phyloP scores from a whole-genome alignment of 176 grass and related monocot genomes.

The Saccharum spontaneum region DNA sequence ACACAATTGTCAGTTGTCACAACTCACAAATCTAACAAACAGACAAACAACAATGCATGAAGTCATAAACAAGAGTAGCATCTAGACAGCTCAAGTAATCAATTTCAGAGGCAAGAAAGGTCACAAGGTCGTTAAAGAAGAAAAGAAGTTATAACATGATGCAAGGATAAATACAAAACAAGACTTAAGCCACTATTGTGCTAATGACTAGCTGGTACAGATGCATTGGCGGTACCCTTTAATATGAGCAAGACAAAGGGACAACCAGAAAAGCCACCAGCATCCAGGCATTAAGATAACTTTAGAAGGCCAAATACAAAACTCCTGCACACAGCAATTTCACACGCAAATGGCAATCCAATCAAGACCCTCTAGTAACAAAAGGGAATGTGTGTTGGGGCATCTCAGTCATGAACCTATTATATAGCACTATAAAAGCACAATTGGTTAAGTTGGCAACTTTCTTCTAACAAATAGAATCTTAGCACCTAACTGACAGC shows the following conservation, averaged over 20 bases:
- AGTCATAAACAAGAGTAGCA: not conserved
- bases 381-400: slow-evolving; percentile 6
- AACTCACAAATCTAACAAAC: not conserved
- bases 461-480: slow-evolving; percentile 43
- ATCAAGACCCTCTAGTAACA: not conserved
- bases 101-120: not conserved
- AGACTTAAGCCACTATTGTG: not conserved
- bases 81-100: not conserved
- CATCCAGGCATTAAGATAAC: slow-evolving; percentile 18
- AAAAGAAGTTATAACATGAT: not conserved
- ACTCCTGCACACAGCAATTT: not conserved
- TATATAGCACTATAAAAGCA: slow-evolving; percentile 19
- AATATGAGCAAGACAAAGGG: not conserved
- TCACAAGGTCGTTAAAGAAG: not conserved
- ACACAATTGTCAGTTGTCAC: not conserved
- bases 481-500: slow-evolving; percentile 46
- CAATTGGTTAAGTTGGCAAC: slow-evolving; percentile 31
- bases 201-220: not conserved
- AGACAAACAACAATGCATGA: not conserved
- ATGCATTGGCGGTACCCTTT: not conserved
- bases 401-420: slow-evolving; percentile 19
- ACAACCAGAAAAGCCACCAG: not conserved
- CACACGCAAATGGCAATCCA: not conserved
- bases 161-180: not conserved
- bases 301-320: not conserved